A percentile compares a stretch with the other conserved stretches of the same genome.
phyloP scores from a whole-genome alignment of 257 asterid species.

The Anisodus tanguticus region DNA sequence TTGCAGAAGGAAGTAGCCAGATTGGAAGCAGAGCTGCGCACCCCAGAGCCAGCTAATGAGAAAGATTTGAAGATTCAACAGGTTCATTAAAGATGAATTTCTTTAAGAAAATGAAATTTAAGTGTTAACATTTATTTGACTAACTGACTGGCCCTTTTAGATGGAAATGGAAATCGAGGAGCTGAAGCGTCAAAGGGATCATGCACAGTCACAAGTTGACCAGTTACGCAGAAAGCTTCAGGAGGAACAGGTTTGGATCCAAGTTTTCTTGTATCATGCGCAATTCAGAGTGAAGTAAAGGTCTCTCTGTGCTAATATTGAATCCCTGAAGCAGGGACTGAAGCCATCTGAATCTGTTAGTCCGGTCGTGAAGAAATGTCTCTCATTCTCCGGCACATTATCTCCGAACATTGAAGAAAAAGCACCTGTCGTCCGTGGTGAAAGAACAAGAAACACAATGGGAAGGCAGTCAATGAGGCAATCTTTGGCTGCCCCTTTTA shows the following conservation, averaged over 20 bases:
- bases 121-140: slow-evolving; percentile 30
- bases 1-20: slow-evolving; percentile 97
- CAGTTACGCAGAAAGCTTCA: slow-evolving; percentile 76
- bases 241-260: slow-evolving; percentile 65
- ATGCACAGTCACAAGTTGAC: slow-evolving; percentile 83
- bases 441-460: slow-evolving; percentile 59
- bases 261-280: not conserved
- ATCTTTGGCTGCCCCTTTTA: slow-evolving; percentile 88
- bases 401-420: slow-evolving; percentile 67
- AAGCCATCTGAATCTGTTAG: slow-evolving; percentile 54
- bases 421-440: slow-evolving; percentile 42
- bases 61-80: slow-evolving; percentile 73
- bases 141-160: slow-evolving; percentile 40
- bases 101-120: not conserved
- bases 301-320: slow-evolving; percentile 15
- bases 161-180: slow-evolving; percentile 95
- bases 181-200: slow-evolving; percentile 89
- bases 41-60: slow-evolving; percentile 79
- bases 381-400: slow-evolving; percentile 72
- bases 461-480: slow-evolving; percentile 82
- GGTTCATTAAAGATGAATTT: slow-evolving; percentile 51
- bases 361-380: slow-evolving; percentile 79
- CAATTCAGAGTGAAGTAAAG: not conserved
- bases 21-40: slow-evolving; percentile 83
- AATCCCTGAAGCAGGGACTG: slow-evolving; percentile 45